These are phyloP conservation scores for Aspergillus sp. DNA, from an alignment of 2,329 filamentous ascomycete species.

Conservation along the genomic window DNA sequence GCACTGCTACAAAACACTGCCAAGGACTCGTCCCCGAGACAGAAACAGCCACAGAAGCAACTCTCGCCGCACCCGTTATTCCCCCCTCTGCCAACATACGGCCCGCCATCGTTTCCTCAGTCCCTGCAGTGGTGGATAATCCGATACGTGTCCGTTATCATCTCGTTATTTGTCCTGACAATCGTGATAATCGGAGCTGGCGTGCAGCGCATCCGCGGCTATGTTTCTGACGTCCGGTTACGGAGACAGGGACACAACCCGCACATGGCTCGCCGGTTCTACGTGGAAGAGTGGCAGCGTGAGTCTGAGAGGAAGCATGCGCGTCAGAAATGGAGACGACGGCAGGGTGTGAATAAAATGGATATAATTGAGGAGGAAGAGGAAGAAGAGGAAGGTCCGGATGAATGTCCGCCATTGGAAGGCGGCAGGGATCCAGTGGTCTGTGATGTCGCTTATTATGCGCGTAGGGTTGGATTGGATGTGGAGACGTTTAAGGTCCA, in stretches of 20 bases:
- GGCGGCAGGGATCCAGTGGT: constrained; percentile 70
- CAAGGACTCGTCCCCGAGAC: neutral
- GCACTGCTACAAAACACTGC: constrained; percentile 3
- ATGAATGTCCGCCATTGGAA: constrained; percentile 64
- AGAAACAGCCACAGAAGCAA: neutral
- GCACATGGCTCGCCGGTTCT: constrained; percentile 57
- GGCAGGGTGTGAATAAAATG: constrained; percentile 24
- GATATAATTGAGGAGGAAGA: constrained; percentile 18
- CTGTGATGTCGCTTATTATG: constrained; percentile 78
- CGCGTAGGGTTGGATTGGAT: constrained; percentile 76
- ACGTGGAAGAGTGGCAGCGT: constrained; percentile 60
- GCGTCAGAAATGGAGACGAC: constrained; percentile 54
- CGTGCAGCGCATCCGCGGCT: constrained; percentile 55
- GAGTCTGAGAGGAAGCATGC: constrained; percentile 49
- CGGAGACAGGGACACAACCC: constrained; percentile 54
- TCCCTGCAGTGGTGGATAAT: constrained; percentile 60
- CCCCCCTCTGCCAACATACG: constrained; percentile 74
- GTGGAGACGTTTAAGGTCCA: constrained; percentile 75
- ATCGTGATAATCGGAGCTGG: constrained; percentile 68
- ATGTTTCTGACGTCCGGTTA: constrained; percentile 44
- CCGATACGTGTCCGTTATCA: constrained; percentile 59
- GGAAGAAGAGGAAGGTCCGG: constrained; percentile 28
- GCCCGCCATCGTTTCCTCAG: constrained; percentile 59
- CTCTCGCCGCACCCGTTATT: constrained; percentile 48
- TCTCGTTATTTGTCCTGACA: constrained; percentile 69